Base-by-base conservation (phyloP, 202 grass and related monocot genomes). In the Tripidium arundinaceum region DNA sequence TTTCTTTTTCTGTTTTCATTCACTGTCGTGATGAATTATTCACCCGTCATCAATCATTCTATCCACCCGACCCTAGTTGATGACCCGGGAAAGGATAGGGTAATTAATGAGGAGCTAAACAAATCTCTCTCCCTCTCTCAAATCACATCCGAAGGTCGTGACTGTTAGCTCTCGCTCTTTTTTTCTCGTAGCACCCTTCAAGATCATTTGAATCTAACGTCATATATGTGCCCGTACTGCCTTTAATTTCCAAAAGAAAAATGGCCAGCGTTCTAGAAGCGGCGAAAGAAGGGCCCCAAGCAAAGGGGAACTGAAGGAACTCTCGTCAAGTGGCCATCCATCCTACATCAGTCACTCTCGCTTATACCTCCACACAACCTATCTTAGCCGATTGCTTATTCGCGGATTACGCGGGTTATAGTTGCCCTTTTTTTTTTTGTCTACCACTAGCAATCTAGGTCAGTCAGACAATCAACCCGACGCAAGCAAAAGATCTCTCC, bases 401-500 rank as follows among this genome's bases (percentile, higher is more conserved):
- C 34, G 27, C 36, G 26, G 39, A 52, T 42, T 68, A 33, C 15
- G 3, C 11, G 39, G 2, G 46, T 14, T 57, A 1, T 24, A 43
- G 5, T 18, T 27, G 45, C 6, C 52, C 37, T 15, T 37, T 15
- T 14, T 63, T n/a, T 39, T 2, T 26, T n/a, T 22, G 1, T 55
- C 52, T 24, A 24, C 37, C 65, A 21, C 13, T 45, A 15, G 42
- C 42, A 14, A 45, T 45, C 42, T 14, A 15, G 42, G 46, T n/a
- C 7, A 26, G 5, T 59, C 21, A 11, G 42, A 37, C 55, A 54
- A 70, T 42, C 34, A 27, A 54, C 40, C 39, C 0, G 9, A 27
- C 47, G 31, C 22, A 72, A 72, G 41, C 45, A 43, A 73, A 72
- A 73, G 58, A 79, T 65, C 31, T 43, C 49, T 54, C 49, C 55